phyloP scores from a whole-genome alignment of 2,329 filamentous ascomycete genomes.

The Aschersonia sp. region DNA sequence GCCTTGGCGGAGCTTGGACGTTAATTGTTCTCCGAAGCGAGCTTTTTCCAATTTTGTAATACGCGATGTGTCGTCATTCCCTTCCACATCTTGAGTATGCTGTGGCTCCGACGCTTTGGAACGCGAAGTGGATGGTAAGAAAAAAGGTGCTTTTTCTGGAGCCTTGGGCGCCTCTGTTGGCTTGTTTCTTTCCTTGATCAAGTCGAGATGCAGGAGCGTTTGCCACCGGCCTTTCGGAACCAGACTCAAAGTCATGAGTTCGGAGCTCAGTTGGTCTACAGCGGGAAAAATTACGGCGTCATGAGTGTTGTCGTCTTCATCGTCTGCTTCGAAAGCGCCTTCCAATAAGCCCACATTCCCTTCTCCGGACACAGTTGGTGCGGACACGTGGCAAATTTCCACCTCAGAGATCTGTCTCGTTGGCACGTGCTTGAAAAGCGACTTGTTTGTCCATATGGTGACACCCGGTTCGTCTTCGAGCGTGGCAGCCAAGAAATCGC shows the following conservation, averaged over 20 bases:
- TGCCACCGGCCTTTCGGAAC: constrained; percentile 90
- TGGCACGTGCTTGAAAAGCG: constrained; percentile 76
- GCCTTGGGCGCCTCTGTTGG: constrained; percentile 82
- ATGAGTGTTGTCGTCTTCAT: constrained; percentile 36
- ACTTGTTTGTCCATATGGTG: constrained; percentile 92
- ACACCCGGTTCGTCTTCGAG: constrained; percentile 72
- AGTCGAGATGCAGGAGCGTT: constrained; percentile 78
- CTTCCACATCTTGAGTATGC: constrained; percentile 15
- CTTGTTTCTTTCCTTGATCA: constrained; percentile 88
- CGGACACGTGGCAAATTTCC: constrained; percentile 49
- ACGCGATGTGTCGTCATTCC: constrained; percentile 41
- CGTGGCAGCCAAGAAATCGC: constrained; percentile 87
- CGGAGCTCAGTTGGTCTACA: constrained; percentile 64
- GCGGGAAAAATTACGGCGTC: constrained; percentile 38
- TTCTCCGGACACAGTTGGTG: constrained; percentile 71
- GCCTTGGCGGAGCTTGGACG: constrained; percentile 38
- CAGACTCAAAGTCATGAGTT: constrained; percentile 78
- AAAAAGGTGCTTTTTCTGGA: constrained; percentile 92
- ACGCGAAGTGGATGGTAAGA: constrained; percentile 56
- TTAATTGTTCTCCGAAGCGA: constrained; percentile 43
- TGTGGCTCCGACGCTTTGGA: constrained; percentile 24
- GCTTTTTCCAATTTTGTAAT: constrained; percentile 52
- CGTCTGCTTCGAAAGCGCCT: constrained; percentile 51
- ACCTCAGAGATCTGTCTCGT: constrained; percentile 72
- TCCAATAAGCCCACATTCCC: constrained; percentile 62